phyloP scores from a whole-genome alignment of 768 basidiomycete species.

The Mycena latifolia region DNA sequence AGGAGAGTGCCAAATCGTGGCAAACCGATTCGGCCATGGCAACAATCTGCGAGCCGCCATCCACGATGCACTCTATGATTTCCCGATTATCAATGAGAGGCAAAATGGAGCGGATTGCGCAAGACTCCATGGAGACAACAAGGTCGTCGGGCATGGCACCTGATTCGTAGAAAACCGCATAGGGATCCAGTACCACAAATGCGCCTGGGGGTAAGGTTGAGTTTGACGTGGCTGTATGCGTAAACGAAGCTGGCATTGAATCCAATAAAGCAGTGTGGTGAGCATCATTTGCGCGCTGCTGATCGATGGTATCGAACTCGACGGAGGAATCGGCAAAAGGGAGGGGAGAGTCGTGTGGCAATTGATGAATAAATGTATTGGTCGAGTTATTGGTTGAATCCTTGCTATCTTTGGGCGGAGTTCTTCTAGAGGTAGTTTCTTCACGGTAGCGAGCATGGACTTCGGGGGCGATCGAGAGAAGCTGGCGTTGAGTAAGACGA shows the following conservation, averaged over 20 bases:
- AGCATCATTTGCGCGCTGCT: constrained; percentile 5
- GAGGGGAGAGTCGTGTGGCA: neutral
- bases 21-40: constrained; percentile 38
- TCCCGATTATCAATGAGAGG: constrained; percentile 9
- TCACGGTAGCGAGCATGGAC: constrained; percentile 35
- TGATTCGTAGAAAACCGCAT: neutral
- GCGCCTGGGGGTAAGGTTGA: neutral
- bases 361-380: no score
- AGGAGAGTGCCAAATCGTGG: constrained; percentile 9
- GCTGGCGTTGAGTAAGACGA: constrained; percentile 38
- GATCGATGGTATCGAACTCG: neutral
- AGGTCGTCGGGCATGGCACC: constrained; percentile 11
- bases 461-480: constrained; percentile 38
- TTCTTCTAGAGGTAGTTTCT: constrained; percentile 25
- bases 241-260: constrained; percentile 2
- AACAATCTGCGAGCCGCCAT: constrained; percentile 40
- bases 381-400: no score
- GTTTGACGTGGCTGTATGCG: neutral
- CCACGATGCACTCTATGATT: constrained; percentile 31
- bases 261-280: neutral
- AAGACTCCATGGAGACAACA: constrained; percentile 19
- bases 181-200: neutral
- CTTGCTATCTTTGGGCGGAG: constrained; percentile 13
- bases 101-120: constrained; percentile 23
- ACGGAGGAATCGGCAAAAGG: neutral